These are phyloP conservation scores for Mortierella sp. DNA, from an alignment of 371 early-diverging fungal species.

Conservation along the genomic window DNA sequence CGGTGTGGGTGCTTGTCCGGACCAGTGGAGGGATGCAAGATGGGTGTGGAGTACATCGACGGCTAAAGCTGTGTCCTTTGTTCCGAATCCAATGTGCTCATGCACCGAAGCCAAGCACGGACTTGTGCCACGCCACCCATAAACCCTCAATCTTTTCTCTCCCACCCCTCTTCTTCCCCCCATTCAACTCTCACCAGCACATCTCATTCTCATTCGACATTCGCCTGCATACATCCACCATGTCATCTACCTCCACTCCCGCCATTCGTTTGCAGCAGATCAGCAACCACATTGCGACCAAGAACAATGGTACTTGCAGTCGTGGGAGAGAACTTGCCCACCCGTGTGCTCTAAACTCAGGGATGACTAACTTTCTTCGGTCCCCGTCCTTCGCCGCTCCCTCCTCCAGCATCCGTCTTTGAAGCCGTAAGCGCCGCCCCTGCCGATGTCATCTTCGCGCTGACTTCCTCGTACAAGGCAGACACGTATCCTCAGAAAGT, in stretches of 20 bases:
- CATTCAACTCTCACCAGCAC: not conserved
- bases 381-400: not conserved
- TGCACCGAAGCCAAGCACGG: no score
- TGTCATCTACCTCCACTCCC: conserved; percentile 17
- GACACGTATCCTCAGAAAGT: conserved; percentile 86
- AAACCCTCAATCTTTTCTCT: not conserved
- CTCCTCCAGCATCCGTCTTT: conserved; percentile 64
- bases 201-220: not conserved
- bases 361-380: not conserved
- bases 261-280: conserved; percentile 43
- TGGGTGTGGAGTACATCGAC: no score
- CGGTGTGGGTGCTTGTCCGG: no score
- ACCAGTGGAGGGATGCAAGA: no score
- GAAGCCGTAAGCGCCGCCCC: conserved; percentile 77
- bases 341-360: no score
- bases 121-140: no score
- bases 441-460: conserved; percentile 91
- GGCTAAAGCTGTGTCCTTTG: no score
- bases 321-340: no score
- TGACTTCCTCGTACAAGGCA: conserved; percentile 85
- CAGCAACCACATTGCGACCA: conserved; percentile 29
- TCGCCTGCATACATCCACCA: conserved; percentile 12
- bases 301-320: not conserved
- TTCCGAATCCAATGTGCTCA: no score
- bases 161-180: not conserved